These are phyloP conservation scores for Exophiala alcalophila DNA, from an alignment of 2,329 filamentous ascomycete species.

Conservation along the genomic window DNA sequence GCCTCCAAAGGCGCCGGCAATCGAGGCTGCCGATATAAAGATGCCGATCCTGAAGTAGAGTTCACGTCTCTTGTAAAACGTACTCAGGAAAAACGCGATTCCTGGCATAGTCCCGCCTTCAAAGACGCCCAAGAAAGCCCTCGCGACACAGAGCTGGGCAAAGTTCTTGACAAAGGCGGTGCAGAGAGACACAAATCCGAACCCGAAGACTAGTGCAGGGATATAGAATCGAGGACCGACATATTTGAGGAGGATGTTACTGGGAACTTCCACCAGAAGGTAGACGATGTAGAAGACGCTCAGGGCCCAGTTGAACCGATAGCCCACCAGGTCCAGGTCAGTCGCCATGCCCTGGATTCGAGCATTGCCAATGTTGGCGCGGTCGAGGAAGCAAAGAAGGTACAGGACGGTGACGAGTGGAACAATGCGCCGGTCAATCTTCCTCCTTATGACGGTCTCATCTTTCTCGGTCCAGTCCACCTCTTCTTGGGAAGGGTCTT, in stretches of 20 bases:
- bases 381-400: constrained; percentile 26
- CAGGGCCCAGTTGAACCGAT: constrained; percentile 40
- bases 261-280: constrained; percentile 53
- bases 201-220: constrained; percentile 21
- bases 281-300: constrained; percentile 48
- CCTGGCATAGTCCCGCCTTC: constrained; percentile 35
- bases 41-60: constrained; percentile 45
- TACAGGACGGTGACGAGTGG: constrained; percentile 27
- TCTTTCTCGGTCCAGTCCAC: constrained; percentile 27
- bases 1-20: constrained; percentile 53
- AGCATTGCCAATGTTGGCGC: constrained; percentile 27
- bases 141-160: constrained; percentile 48
- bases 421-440: constrained; percentile 25
- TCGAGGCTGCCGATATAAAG: constrained; percentile 47
- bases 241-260: constrained; percentile 60
- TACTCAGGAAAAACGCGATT: constrained; percentile 61
- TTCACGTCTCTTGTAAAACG: constrained; percentile 52
- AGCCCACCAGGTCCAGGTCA: constrained; percentile 47
- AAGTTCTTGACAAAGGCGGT: constrained; percentile 53
- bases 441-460: constrained; percentile 23
- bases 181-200: constrained; percentile 41
- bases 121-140: constrained; percentile 51
- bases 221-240: constrained; percentile 42
- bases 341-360: constrained; percentile 43
- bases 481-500: constrained; percentile 15